Conservation (phyloP, 2,329 filamentous ascomycete species). For the Neofusicoccum parvum region DNA sequence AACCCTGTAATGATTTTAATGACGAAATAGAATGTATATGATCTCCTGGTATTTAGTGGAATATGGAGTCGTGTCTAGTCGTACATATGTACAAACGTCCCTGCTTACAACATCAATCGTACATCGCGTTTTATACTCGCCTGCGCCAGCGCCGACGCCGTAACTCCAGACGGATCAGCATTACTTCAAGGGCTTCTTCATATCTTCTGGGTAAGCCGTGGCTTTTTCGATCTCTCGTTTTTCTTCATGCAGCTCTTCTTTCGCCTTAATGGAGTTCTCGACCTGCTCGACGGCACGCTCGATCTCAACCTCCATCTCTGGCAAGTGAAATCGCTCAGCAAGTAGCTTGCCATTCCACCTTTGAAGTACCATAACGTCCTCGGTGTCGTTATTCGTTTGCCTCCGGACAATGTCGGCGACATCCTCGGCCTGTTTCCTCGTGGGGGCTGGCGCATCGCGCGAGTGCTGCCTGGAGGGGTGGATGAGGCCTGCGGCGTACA, state of each 20-base stretch:
- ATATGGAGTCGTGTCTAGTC: constrained; percentile 2
- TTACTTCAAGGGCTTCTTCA: constrained; percentile 2
- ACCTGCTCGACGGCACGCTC: constrained; percentile 56
- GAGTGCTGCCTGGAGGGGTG: constrained; percentile 45
- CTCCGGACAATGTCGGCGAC: constrained; percentile 42
- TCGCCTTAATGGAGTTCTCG: constrained; percentile 45
- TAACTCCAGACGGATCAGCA: not conserved
- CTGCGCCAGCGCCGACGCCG: constrained; percentile 9
- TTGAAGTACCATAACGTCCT: constrained; percentile 53
- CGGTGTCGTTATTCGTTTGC: constrained; percentile 43
- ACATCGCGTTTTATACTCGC: not conserved
- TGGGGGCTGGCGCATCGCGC: constrained; percentile 41
- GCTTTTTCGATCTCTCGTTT: constrained; percentile 40
- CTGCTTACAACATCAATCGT: constrained; percentile 16
- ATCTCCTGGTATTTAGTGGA: constrained; percentile 10
- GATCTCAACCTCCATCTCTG: constrained; percentile 57
- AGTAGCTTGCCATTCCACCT: constrained; percentile 55
- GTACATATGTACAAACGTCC: constrained; percentile 12
- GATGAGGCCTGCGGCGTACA: constrained; percentile 64
- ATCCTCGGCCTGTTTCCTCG: constrained; percentile 39
- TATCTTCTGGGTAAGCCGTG: constrained; percentile 25
- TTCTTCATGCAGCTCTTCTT: constrained; percentile 38
- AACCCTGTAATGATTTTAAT: constrained; percentile 16
- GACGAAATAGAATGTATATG: constrained; percentile 15
- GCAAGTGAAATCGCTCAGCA: constrained; percentile 50